Evolutionary conservation across 805 yeast genomes (phyloP), one percentile per base, ranked within the genome.

Genomic region (Debaryomyces tyrocola): DNA sequence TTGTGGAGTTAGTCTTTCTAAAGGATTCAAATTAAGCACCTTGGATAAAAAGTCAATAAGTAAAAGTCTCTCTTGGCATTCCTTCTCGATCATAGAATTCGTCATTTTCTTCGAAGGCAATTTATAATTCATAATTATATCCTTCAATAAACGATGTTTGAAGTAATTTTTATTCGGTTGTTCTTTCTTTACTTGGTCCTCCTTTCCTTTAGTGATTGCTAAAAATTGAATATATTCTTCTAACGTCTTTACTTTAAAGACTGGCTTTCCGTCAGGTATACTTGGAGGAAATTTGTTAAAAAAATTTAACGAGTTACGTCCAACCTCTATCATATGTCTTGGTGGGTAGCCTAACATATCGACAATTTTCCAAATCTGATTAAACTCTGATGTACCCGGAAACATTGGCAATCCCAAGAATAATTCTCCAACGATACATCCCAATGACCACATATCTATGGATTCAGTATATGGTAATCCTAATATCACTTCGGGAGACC

Each of bases 391-490:
- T 3, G 90, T 79, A 3, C 99, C 99, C 0, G 99, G 97, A 57
- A 92, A 90, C 54, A 92, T 75, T 1, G 99, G 99, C 46, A 92
- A 74, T 0, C 99, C 99, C 43, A 92, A 66, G 55, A 87, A 91
- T 40, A 92, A 70, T 64, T 94, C 99, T 1, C 94, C 95, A 29
- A 90, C 81, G 42, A 94, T 89, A 62, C 97, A 87, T 0, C 96
- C 99, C 37, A 91, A 70, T 0, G 98, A 92, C 99, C 99, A 94
- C 83, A 92, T 90, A 63, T 92, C 99, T 44, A 94, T 92, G 6
- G 96, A 83, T 8, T 96, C 82, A 0, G 96, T 87, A 60, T 94
- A 92, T 4, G 96, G 96, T 37, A 92, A 73, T 0, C 99, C 98
- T 17, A 92, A 69, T 2, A 94, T 81, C 17, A 92, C 96, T 64